phyloP scores from a whole-genome alignment of 371 early-diverging fungal genomes.

The Mucor sp. region DNA sequence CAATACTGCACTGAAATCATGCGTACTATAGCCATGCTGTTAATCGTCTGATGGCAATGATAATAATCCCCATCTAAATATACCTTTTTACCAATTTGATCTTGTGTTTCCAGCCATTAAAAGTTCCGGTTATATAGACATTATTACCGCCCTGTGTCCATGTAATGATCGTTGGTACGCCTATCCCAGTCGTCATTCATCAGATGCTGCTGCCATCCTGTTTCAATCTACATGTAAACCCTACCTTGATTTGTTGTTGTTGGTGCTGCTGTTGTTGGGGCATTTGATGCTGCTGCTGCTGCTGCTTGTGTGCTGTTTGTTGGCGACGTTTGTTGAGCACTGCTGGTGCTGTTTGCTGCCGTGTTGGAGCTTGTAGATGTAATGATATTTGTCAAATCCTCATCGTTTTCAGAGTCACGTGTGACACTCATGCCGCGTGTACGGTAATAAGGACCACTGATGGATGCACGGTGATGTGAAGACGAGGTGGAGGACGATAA shows the following conservation, averaged over 20 bases:
- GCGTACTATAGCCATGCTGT: constrained; percentile 38
- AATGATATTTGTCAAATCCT: constrained; percentile 23
- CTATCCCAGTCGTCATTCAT: constrained; percentile 10
- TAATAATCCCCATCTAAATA: neutral
- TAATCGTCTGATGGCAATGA: neutral
- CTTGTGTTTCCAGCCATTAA: constrained; percentile 96
- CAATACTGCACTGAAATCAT: constrained; percentile 82
- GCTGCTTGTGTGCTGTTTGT: neutral
- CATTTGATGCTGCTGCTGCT: neutral
- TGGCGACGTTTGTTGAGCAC: neutral
- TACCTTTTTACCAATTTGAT: constrained; percentile 83
- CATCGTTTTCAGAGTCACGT: constrained; percentile 42
- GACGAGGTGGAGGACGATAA: constrained; percentile 42
- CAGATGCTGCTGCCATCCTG: neutral
- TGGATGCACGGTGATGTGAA: constrained; percentile 46
- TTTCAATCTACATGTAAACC: neutral
- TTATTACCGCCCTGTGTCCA: constrained; percentile 89
- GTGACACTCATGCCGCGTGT: constrained; percentile 51
- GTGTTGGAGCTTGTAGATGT: neutral
- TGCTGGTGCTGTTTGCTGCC: neutral
- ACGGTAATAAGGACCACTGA: constrained; percentile 54
- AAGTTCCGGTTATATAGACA: constrained; percentile 96
- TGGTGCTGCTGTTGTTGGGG: constrained; percentile 5
- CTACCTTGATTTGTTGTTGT: constrained; percentile 7
- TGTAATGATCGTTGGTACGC: constrained; percentile 81